Base-by-base conservation (phyloP, 306 rosid species). In the Quercus suber region DNA sequence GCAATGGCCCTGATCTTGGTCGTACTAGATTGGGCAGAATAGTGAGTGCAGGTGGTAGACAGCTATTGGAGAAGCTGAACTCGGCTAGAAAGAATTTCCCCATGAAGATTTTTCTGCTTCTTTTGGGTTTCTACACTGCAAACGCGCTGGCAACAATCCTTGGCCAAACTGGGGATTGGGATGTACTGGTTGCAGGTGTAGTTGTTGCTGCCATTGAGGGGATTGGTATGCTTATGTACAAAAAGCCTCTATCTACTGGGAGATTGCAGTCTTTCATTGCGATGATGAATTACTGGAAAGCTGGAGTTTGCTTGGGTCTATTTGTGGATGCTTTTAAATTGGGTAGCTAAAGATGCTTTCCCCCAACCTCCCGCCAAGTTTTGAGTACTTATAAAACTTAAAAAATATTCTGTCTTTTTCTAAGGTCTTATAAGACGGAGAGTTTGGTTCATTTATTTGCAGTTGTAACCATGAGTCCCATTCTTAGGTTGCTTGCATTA, bases 151-250 rank as follows among this genome's bases (percentile, higher is more conserved):
- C 97, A 76, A 95, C 99, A 25, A 95, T 95, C 89, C 99, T 95
- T 3, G 99, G 99, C 52, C 99, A 95, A 85, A 95, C 99, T 0
- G 99, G 98, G 35, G 99, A 93, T 69, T 95, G 99, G 99, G 98
- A 95, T 78, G 98, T 95, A 80, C 84, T 93, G 81, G 99, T 93
- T 75, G 99, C 99, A 3, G 99, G 99, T 37, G 75, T 95, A 28
- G 99, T 93, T 70, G 99, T 95, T 73, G 93, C 98, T 58, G 97
- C 93, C 83, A 89, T 95, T 53, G 99, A 95, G 83, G 97, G 99
- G 64, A 95, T 95, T 55, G 99, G 99, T 33, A 82, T 91, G 89
- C 96, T 95, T 21, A 85, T 91, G 94, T 95, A 95, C 74, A 86
- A 71, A 89, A 95, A 84, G 78, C 89, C 90, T 31, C 59, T 58